These are phyloP conservation scores for Waitea zeae DNA, from an alignment of 1,284 basidiomycete genomes.

Conservation along the genomic window DNA sequence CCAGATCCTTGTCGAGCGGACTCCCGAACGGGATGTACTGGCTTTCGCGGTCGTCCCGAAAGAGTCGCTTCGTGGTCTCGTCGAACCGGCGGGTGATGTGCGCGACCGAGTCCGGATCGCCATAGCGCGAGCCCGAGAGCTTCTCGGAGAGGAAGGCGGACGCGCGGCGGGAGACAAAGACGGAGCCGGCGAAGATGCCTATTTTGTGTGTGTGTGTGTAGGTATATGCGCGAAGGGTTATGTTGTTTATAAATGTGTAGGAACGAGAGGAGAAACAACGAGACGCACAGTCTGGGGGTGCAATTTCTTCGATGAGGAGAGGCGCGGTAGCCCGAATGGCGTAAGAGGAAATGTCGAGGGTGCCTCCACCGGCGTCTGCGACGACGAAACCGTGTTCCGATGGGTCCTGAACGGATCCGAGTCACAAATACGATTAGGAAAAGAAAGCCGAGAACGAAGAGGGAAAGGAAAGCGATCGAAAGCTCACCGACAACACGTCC, in stretches of 20 bases:
- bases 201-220: too few species aligned
- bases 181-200: constrained; percentile 65
- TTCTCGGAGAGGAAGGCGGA: constrained; percentile 52
- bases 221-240: constrained; percentile 3
- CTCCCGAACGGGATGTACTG: constrained; percentile 66
- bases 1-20: constrained; percentile 50
- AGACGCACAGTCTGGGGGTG: constrained; percentile 55
- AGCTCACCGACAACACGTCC: constrained; percentile 49
- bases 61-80: constrained; percentile 63
- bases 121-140: constrained; percentile 51
- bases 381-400: constrained; percentile 60
- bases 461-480: not conserved
- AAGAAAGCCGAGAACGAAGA: constrained; percentile 3
- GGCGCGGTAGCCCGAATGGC: constrained; percentile 47
- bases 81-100: constrained; percentile 61
- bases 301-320: constrained; percentile 62
- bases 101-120: constrained; percentile 46
- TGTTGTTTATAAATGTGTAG: constrained; percentile 5
- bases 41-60: constrained; percentile 43
- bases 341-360: constrained; percentile 63
- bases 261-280: not conserved
- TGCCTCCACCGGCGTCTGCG: constrained; percentile 65
- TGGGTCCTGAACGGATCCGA: constrained; percentile 45
- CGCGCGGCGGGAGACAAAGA: constrained; percentile 62
- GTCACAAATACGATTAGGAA: too few species aligned